These are phyloP conservation scores for Paracoccidioides brasiliensis DNA, from an alignment of 2,329 filamentous ascomycete genomes.

Conservation along the genomic window DNA sequence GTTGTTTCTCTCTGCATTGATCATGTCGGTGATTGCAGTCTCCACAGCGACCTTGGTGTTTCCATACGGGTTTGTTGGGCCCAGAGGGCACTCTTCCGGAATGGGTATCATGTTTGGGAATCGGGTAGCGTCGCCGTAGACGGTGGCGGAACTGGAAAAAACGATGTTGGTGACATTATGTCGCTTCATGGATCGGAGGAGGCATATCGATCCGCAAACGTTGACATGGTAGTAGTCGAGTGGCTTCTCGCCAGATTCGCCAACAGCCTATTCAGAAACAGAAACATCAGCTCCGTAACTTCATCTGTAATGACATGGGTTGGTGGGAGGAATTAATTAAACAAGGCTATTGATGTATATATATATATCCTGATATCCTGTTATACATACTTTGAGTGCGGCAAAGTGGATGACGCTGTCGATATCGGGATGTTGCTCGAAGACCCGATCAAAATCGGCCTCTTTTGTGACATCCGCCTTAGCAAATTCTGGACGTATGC, in stretches of 20 bases:
- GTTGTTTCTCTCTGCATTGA: constrained; percentile 76
- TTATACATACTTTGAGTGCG: constrained; percentile 69
- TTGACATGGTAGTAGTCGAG: constrained; percentile 98
- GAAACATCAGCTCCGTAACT: not conserved
- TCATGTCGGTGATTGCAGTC: constrained; percentile 77
- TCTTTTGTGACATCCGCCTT: constrained; percentile 81
- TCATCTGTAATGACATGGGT: no score
- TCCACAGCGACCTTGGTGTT: constrained; percentile 92
- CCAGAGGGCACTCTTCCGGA: constrained; percentile 89
- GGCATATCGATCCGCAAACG: constrained; percentile 77
- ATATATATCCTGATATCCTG: not conserved
- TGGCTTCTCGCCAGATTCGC: constrained; percentile 85
- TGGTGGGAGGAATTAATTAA: no score
- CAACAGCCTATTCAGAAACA: constrained; percentile 56
- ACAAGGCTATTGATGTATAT: no score
- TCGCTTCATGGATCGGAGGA: constrained; percentile 74
- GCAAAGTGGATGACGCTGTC: constrained; percentile 99
- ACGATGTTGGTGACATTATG: constrained; percentile 94
- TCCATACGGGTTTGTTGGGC: constrained; percentile 94
- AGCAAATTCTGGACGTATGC: constrained; percentile 76
- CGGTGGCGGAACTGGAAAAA: constrained; percentile 95
- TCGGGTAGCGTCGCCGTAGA: constrained; percentile 94
- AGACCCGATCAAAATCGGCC: constrained; percentile 69
- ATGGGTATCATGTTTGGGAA: constrained; percentile 98
- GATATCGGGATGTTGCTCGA: constrained; percentile 78